phyloP scores from a whole-genome alignment of 495 filamentous ascomycete species.

The Lasiosphaeriaceae sp. region DNA sequence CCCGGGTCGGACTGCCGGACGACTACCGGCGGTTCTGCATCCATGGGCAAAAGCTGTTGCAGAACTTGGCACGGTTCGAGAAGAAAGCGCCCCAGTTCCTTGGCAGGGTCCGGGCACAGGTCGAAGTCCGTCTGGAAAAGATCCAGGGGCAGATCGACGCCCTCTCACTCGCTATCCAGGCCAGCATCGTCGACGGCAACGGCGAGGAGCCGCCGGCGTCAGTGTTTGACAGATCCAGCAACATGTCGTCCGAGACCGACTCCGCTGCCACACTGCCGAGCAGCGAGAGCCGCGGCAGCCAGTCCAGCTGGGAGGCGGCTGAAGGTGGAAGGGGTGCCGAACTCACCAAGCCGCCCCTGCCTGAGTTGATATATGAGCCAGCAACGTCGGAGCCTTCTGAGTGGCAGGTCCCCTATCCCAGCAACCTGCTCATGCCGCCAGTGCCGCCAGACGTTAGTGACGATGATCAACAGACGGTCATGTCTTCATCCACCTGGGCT shows the following conservation, averaged over 20 bases:
- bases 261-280: constrained; percentile 31
- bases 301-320: constrained; percentile 21
- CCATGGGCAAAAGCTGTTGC: constrained; percentile 56
- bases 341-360: constrained; percentile 7
- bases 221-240: constrained; percentile 70
- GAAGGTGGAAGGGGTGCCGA: constrained; percentile 1
- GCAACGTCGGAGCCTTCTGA: constrained; percentile 1
- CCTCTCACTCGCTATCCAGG: constrained; percentile 47
- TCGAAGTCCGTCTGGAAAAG: constrained; percentile 46
- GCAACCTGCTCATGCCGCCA: constrained; percentile 17
- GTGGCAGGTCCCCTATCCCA: constrained; percentile 20
- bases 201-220: constrained; percentile 51
- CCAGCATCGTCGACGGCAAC: constrained; percentile 33
- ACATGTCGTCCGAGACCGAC: constrained; percentile 57
- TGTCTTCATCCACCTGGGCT: constrained; percentile 3
- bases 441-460: constrained; percentile 12
- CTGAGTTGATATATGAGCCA: constrained; percentile 2
- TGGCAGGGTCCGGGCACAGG: constrained; percentile 34
- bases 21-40: constrained; percentile 70
- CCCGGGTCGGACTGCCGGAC: constrained; percentile 58
- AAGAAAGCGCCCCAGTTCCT: constrained; percentile 34
- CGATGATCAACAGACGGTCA: constrained; percentile 12
- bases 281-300: constrained; percentile 27
- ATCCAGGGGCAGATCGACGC: constrained; percentile 58
- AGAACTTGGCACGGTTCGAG: constrained; percentile 44